A percentile compares a stretch with the other conserved stretches of the same genome.
Conservation (phyloP, 768 basidiomycete genomes). For the Lactarius deliciosus region DNA sequence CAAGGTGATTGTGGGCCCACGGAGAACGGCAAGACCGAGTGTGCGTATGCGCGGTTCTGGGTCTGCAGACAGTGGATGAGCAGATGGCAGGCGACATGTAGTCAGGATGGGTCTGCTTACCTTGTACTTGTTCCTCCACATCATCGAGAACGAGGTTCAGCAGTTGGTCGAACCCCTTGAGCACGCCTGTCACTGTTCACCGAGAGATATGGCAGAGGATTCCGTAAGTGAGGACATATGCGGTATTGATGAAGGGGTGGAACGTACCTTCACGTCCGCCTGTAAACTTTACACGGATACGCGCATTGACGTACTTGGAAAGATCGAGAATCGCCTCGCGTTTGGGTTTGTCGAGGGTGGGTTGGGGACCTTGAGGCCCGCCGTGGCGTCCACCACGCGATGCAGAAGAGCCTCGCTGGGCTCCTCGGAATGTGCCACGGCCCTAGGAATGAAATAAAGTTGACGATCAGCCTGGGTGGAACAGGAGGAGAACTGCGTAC, state of each 20-base stretch:
- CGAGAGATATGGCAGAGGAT: conserved; percentile 10
- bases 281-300: conserved; percentile 95
- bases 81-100: background rate
- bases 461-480: background rate
- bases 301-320: conserved; percentile 89
- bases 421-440: conserved; percentile 54
- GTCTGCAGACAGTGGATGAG: conserved; percentile 41
- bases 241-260: background rate
- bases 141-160: conserved; percentile 97
- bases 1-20: conserved; percentile 92
- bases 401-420: conserved; percentile 41
- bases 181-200: conserved; percentile 73
- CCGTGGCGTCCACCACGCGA: conserved; percentile 48
- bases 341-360: conserved; percentile 72
- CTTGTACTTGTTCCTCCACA: conserved; percentile 78
- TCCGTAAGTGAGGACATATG: conserved; percentile 1
- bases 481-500: conserved; percentile 40
- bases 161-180: conserved; percentile 96
- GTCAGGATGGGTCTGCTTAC: conserved; percentile 38
- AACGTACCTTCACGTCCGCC: conserved; percentile 88
- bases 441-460: conserved; percentile 49
- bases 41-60: conserved; percentile 61
- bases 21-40: conserved; percentile 84
- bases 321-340: conserved; percentile 95
- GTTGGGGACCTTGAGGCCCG: conserved; percentile 47